phyloP scores from a whole-genome alignment of 805 yeast genomes.

The Spathaspora hagerdaliae region DNA sequence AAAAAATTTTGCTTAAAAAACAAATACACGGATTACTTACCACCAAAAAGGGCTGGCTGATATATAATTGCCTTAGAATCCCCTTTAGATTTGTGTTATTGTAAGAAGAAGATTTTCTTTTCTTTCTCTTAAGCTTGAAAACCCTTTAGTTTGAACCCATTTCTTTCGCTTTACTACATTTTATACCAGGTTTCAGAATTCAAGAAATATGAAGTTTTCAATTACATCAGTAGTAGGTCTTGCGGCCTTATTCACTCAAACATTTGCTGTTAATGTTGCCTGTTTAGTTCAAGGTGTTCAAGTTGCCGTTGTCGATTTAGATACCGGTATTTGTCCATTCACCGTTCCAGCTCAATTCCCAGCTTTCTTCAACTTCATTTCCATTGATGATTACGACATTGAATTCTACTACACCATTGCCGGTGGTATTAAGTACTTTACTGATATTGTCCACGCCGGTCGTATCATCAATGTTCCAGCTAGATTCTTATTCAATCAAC shows the following conservation, averaged over 20 bases:
- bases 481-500: constrained; percentile 17
- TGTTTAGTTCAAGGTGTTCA: constrained; percentile 32
- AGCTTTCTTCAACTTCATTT: constrained; percentile 21
- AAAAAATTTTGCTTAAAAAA: too few species aligned
- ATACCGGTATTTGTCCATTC: constrained; percentile 38
- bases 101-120: neutral
- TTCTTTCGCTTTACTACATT: constrained; percentile 2
- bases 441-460: constrained; percentile 32
- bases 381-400: constrained; percentile 27
- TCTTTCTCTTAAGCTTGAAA: neutral
- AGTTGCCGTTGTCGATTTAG: constrained; percentile 35
- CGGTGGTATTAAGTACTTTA: constrained; percentile 22
- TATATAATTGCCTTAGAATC: too few species aligned
- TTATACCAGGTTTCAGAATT: neutral
- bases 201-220: constrained; percentile 7
- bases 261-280: constrained; percentile 31
- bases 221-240: constrained; percentile 2
- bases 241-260: constrained; percentile 18
- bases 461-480: constrained; percentile 32
- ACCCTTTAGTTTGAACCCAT: neutral
- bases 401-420: constrained; percentile 33
- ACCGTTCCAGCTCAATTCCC: constrained; percentile 26
- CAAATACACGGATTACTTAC: too few species aligned
- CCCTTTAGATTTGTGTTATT: too few species aligned
- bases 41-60: too few species aligned